Evolutionary conservation across 2,329 filamentous ascomycete species (phyloP), one percentile per base, ranked within the genome.

Genomic region (Ploettnerulaceae sp.): DNA sequence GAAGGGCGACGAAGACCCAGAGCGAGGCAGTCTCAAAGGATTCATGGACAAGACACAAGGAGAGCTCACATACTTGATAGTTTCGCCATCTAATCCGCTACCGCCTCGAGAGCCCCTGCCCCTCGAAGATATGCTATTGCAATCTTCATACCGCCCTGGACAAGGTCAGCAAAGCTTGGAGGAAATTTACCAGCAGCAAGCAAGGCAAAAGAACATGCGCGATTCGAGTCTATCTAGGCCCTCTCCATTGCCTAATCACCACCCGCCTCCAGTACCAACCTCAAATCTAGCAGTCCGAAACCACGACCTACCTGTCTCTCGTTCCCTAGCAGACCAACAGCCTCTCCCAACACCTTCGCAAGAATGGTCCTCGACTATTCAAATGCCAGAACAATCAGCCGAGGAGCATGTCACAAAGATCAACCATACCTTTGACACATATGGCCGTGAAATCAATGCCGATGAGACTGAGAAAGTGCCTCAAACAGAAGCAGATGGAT

Each of bases 51-150:
- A 81, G 81, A 79, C 64, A 73, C 82, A 63, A 49, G 73, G 75
- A 55, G 79, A 84, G 59, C 82, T 84, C 49, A 81, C 79, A 52
- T 84, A 84, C 57, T 70, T 84, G 11, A 82, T 84, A 79, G 74
- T 82, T 40, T 79, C 79, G 0, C 80, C 80, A 1, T 79, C 80
- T 31, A 84, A 84, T 62, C 80, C 80, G 3, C 67, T 76, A 32
- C 80, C 80, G 1, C 80, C 79, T n/a, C 73, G 80, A 61, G 80
- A 82, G 18, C 79, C 76, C 4, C 77, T 77, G 7, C 68, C 78
- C 32, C 71, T 79, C 20, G 79, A 82, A 38, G 79, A 82, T 44
- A 55, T 80, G n/a, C 68, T 81, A 47, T 70, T 69, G 26, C 24
- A 78, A 76, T 55, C 54, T 32, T 63, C 65, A 4, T 79, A 74